phyloP scores from a whole-genome alignment of 768 basidiomycete species.

The Hemileccinum impolitum region DNA sequence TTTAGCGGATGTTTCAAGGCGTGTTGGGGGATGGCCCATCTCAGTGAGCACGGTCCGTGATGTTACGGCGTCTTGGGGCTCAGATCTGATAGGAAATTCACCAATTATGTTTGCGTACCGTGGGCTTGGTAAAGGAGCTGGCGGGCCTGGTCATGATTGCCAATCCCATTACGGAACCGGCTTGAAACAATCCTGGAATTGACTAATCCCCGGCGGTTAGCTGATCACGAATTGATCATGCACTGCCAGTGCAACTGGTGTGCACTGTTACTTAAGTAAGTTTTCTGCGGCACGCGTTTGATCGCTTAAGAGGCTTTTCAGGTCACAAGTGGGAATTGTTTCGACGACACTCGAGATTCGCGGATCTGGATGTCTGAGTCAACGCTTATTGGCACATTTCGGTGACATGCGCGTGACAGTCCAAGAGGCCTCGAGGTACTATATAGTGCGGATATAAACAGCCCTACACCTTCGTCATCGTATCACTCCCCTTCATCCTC shows the following conservation, averaged over 20 bases:
- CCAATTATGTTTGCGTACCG: constrained; percentile 9
- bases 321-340: constrained; percentile 29
- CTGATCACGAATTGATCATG: constrained; percentile 31
- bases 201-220: constrained; percentile 32
- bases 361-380: constrained; percentile 31
- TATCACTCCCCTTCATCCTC: constrained; percentile 23
- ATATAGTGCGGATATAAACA: constrained; percentile 35
- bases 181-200: constrained; percentile 28
- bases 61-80: constrained; percentile 17
- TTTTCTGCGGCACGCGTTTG: constrained; percentile 21
- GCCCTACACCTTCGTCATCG: constrained; percentile 28
- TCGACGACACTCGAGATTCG: constrained; percentile 27
- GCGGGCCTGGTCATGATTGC: constrained; percentile 26
- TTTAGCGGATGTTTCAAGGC: constrained; percentile 8
- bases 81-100: constrained; percentile 9
- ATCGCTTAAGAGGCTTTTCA: constrained; percentile 30
- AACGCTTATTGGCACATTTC: constrained; percentile 21
- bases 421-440: constrained; percentile 26
- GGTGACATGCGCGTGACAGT: constrained; percentile 27
- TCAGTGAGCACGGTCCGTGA: constrained; percentile 14
- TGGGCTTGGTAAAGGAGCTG: constrained; percentile 7
- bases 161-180: constrained; percentile 33
- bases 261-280: constrained; percentile 32
- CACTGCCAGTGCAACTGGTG: constrained; percentile 24
- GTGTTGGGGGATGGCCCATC: constrained; percentile 12